Conservation (phyloP, 345 rosid species). For the Ailanthus altissimus region DNA sequence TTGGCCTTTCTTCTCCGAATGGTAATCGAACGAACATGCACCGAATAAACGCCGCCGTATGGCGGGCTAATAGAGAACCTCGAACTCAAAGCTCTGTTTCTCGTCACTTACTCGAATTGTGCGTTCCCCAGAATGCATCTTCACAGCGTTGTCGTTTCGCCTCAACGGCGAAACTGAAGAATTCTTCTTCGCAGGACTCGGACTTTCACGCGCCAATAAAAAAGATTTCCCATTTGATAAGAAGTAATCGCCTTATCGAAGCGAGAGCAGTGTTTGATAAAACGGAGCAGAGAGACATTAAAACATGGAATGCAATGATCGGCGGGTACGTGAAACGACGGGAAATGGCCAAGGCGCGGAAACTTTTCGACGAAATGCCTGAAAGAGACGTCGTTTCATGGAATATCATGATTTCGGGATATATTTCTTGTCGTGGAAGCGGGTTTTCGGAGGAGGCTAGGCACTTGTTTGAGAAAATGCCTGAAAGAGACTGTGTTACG, state of each 20-base stretch:
- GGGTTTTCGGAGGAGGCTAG: constrained; percentile 53
- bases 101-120: background rate
- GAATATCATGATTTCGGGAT: constrained; percentile 70
- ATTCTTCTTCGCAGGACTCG: constrained; percentile 19
- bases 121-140: background rate
- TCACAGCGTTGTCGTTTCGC: constrained; percentile 11
- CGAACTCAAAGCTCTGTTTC: background rate
- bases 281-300: constrained; percentile 37
- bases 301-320: constrained; percentile 72
- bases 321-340: constrained; percentile 52
- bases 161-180: constrained; percentile 6
- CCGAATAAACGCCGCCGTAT: background rate
- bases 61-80: background rate
- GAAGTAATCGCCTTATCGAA: constrained; percentile 46
- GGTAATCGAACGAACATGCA: background rate
- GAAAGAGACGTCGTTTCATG: constrained; percentile 54
- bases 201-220: constrained; percentile 43
- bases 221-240: constrained; percentile 45
- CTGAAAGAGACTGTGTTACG: constrained; percentile 50
- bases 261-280: constrained; percentile 55
- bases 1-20: background rate
- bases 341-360: constrained; percentile 43
- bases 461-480: constrained; percentile 64
- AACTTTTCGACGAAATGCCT: constrained; percentile 57
- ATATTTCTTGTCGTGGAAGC: constrained; percentile 47